A percentile compares a stretch with the other conserved stretches of the same genome.
Conservation (phyloP, 2,329 filamentous ascomycete genomes). For the Claviceps purpurea region DNA sequence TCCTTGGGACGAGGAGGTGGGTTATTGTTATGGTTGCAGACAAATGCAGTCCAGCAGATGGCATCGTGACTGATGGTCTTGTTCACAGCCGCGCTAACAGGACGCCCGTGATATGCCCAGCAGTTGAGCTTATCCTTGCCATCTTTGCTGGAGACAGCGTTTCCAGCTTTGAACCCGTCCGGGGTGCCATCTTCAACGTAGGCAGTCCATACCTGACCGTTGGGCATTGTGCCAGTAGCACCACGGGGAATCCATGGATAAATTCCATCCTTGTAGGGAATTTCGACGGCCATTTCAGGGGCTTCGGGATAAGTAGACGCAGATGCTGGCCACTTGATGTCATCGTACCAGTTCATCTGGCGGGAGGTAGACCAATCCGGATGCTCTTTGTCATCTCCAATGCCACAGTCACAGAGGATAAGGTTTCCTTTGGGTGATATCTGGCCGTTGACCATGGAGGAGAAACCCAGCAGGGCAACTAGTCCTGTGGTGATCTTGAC, state of each 20-base stretch:
- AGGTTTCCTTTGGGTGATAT: constrained; percentile 22
- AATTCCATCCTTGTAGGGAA: constrained; percentile 23
- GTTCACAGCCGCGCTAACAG: constrained; percentile 25
- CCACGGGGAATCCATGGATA: constrained; percentile 27
- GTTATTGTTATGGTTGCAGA: constrained; percentile 24
- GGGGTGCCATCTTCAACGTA: constrained; percentile 28
- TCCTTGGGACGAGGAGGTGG: constrained; percentile 21
- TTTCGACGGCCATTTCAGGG: constrained; percentile 25
- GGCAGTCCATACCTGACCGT: constrained; percentile 26
- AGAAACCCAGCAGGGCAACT: constrained; percentile 12
- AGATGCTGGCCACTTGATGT: constrained; percentile 23
- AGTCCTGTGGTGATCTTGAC: constrained; percentile 12
- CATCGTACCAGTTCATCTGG: constrained; percentile 30
- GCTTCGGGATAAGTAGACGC: constrained; percentile 21
- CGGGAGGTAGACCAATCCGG: constrained; percentile 28
- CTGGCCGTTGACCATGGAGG: constrained; percentile 12
- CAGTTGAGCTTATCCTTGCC: constrained; percentile 25
- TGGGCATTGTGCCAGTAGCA: constrained; percentile 24
- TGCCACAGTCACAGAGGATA: constrained; percentile 28
- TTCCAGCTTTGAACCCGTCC: constrained; percentile 26
- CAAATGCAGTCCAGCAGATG: constrained; percentile 27
- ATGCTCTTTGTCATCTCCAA: constrained; percentile 26
- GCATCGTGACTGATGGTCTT: constrained; percentile 23
- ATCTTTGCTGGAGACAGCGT: constrained; percentile 26
- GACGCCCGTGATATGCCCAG: constrained; percentile 28